Evolutionary conservation across 805 yeast genomes (phyloP), one percentile per base, ranked within the genome.

Genomic region (Metschnikowia colocasiae): DNA sequence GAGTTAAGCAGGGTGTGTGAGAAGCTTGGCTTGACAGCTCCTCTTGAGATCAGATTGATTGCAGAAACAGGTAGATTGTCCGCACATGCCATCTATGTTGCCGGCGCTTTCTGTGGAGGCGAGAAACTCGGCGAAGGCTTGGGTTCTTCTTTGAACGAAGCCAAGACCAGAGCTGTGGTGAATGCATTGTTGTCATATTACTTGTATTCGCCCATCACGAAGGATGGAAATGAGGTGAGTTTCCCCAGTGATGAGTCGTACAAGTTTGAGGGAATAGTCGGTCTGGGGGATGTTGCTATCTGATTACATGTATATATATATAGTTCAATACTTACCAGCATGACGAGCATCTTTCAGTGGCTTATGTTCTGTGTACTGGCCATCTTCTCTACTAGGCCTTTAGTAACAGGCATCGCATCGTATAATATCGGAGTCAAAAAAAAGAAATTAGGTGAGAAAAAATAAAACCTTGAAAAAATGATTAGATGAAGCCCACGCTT

Each of bases 11-110:
- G 81, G 49, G 69, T 94, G 42, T 83, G 96, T 60, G 83, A 80
- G 47, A 81, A 91, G 53, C 85, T 91, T 61, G 79, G 80, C 12
- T 74, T 92, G 54, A 78, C 78, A 43, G 77, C 80, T 18, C 97
- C 97, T 25, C 78, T 85, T 4, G 83, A 90, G 40, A 60, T 71
- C 20, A 82, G 95, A 62, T 76, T 94, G 49, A 71, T 94, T 47
- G 91, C 96, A 29, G 99, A 94, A 68, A 86, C 96, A 25, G 99
- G 99, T 65, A 80, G 99, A 67, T 73, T 76, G 59, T 81, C 96
- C 2, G 77, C 80, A 49, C 81, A 86, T 40, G 95, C 99, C 20
- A 84, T 90, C 32, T 94, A 80, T 57, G 85, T 92, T 12, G 95
- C 92, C 29, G 98, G 97, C 43, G 94, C 88, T 1, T 94, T 90